These are phyloP conservation scores for Warburgia ugandensis DNA, from an alignment of 164 flowering plant species.

Conservation along the genomic window DNA sequence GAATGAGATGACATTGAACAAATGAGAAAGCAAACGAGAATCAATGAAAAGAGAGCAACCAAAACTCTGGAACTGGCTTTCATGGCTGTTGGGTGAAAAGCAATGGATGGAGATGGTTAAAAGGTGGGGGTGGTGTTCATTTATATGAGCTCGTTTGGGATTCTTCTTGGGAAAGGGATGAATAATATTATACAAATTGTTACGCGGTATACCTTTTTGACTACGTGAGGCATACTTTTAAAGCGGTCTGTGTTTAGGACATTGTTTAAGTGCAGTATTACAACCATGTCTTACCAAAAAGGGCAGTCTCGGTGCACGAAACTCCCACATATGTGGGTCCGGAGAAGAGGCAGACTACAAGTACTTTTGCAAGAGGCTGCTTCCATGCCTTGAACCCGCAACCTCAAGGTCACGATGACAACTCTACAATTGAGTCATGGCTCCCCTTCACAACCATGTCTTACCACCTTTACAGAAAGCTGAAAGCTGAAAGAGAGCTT, in stretches of 20 bases:
- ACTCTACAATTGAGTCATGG: too few species aligned
- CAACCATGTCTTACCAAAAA: too few species aligned
- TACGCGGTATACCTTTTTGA: too few species aligned
- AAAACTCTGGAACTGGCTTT: slow-evolving; percentile 18
- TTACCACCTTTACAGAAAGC: neutral
- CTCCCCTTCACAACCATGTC: too few species aligned
- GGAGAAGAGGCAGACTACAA: too few species aligned
- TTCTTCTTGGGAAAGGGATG: neutral
- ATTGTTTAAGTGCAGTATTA: neutral
- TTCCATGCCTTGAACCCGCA: too few species aligned
- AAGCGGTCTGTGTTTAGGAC: neutral
- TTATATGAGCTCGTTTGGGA: slow-evolving; percentile 2
- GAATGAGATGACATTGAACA: slow-evolving; percentile 12
- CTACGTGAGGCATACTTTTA: too few species aligned
- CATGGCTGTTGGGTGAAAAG: slow-evolving; percentile 12
- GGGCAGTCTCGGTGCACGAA: too few species aligned
- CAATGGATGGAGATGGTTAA: neutral
- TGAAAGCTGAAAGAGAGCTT: too few species aligned
- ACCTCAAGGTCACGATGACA: too few species aligned
- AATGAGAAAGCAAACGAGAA: slow-evolving; percentile 17
- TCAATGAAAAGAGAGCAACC: slow-evolving; percentile 20
- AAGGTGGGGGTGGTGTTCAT: neutral
- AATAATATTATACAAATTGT: neutral
- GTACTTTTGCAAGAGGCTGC: too few species aligned
- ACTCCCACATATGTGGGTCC: too few species aligned